Base-by-base conservation (phyloP, 140 eudicot species). In the Anethum foeniculum region DNA sequence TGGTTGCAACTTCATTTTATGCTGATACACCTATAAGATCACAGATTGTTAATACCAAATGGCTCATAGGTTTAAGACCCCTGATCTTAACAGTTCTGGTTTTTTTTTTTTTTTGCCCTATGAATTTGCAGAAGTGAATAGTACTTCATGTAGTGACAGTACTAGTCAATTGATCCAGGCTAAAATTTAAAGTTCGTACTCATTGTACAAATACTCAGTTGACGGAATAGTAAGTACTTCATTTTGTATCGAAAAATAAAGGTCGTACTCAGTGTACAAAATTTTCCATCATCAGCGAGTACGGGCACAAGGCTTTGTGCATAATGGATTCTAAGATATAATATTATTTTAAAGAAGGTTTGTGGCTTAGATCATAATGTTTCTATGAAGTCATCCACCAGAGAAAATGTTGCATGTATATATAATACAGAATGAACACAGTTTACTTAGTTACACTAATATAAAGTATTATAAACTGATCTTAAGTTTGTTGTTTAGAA, bases 21-120 rank as follows among this genome's bases (percentile, higher is more conserved):
- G 77, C 81, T 82, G 77, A 64, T 58, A 75, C 13, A 60, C 67
- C 21, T 58, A 52, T 1, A 74, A 68, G 60, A 75, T 71, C 43
- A 52, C 46, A 13, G 19, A 39, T 79, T 58, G 36, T 74, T 32
- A 74, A 23, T 72, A 43, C 58, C 62, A 7, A 75, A 71, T 27
- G 39, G 73, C 19, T 30, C 73, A 11, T n/a, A 68, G 23, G 43
- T 32, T 34, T 34, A 4, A 34, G 72, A n/a, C 14, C 34, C 39
- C 72, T 12, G 72, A 28, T 30, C 23, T 67, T 32, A 14, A 68
- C 21, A 68, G 0, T 68, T 8, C 71, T 15, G 2, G 36, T 68
- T 36, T 36, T 4, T 5, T 68, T 36, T 36, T 4, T 5, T 15
- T 34, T 18, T 36, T 71, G 13, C 44, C 46, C 41, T 16, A 18